Evolutionary conservation across 2,329 filamentous ascomycete genomes (phyloP).

Genomic region (Pseudogymnoascus sp.): DNA sequence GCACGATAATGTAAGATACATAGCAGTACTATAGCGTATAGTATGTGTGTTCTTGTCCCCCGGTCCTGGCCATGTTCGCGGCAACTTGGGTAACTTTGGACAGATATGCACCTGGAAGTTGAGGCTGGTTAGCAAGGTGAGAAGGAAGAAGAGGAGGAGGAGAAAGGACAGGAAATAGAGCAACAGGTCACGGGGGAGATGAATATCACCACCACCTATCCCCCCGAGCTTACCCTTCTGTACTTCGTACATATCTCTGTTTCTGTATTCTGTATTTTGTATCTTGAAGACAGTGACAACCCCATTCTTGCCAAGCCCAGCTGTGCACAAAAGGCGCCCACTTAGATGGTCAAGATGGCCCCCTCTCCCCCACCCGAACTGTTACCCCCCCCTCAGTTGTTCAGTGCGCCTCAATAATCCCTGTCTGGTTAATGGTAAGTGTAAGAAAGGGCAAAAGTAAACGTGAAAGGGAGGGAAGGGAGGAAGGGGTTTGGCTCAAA

Average conservation of each 20-base stretch:
- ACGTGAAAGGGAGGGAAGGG: neutral
- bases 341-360: neutral
- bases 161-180: neutral
- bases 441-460: neutral
- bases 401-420: neutral
- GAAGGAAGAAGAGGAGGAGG: neutral
- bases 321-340: slow-evolving; percentile 1
- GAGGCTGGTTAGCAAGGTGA: neutral
- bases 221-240: neutral
- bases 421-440: neutral
- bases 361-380: neutral
- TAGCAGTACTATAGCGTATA: neutral
- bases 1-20: neutral
- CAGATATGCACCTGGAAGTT: neutral
- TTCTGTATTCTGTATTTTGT: neutral
- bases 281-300: neutral
- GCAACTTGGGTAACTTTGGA: neutral
- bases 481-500: neutral
- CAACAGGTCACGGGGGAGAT: neutral
- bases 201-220: neutral
- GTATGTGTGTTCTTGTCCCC: neutral
- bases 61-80: neutral
- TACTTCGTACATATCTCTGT: neutral
- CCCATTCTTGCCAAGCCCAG: neutral
- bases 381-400: neutral